Evolutionary conservation across 129 eudicot genomes (phyloP), one percentile per base, ranked within the genome.

Genomic region (Pittosporum tobira): DNA sequence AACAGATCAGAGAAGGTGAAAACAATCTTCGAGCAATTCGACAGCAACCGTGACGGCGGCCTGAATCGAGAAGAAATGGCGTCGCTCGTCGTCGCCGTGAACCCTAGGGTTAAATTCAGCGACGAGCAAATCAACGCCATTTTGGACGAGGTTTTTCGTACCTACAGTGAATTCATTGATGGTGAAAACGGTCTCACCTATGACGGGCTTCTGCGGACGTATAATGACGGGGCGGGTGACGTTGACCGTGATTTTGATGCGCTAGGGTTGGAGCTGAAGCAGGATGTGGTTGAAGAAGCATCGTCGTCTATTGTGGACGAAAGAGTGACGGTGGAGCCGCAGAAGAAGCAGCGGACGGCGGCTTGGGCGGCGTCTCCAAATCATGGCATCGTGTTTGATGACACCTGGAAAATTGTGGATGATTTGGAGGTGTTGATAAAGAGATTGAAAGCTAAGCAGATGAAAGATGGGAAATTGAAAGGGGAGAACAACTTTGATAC

Each of bases 161-260:
- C 96, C 1, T 91, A 91, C 59, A 74, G 76, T 9, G 96, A 91
- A 31, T 91, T 86, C 65, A 87, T 91, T 34, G 96, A 87, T 56
- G 74, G 84, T 5, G 96, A 75, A 0, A 87, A 74, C 36, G 99
- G 99, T 14, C 79, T 91, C 11, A 83, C 87, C 4, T 84, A 66
- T 43, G 96, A 87, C 31, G 99, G 99, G 11, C 69, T 91, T 8
- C 63, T 91, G 7, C 85, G 99, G 2, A 91, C 99, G 3, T 91
- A 91, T 52, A 96, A 91, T 44, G 99, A 91, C 37, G 99, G 99
- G 7, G 99, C 99, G 18, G 99, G 99, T n/a, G 99, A 91, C 27
- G 99, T 91, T 23, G 99, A 91, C 59, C 90, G 96, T 6, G 99
- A 91, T 79, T 91, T 87, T 16, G 99, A 91, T 42, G 99, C 99